Conservation (phyloP, 805 yeast species). For the Komagataella phaffii region DNA sequence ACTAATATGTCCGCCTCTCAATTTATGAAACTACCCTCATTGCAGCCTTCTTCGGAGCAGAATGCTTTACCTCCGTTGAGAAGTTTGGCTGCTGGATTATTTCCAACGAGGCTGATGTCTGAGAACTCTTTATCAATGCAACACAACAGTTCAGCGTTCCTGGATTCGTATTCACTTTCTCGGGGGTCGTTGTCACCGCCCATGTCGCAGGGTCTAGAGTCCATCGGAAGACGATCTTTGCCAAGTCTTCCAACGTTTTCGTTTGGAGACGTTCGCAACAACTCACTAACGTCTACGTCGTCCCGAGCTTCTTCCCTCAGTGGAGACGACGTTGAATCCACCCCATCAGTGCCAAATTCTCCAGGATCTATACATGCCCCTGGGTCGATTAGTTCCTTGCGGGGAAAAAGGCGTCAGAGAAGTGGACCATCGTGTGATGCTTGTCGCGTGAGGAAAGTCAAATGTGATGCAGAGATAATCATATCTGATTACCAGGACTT, state of each 20-base stretch:
- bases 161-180: neutral
- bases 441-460: constrained; percentile 56
- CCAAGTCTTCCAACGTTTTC: neutral
- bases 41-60: neutral
- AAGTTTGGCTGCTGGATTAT: neutral
- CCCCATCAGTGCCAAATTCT: neutral
- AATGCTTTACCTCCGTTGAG: neutral
- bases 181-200: neutral
- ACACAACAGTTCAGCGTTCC: neutral
- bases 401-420: constrained; percentile 35
- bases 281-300: neutral
- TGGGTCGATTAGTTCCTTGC: neutral
- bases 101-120: neutral
- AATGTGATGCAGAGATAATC: constrained; percentile 54
- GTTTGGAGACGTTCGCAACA: neutral
- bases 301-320: neutral
- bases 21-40: neutral
- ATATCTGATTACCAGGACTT: constrained; percentile 8
- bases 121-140: neutral
- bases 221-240: constrained; percentile 1
- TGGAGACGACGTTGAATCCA: neutral
- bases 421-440: constrained; percentile 66
- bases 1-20: neutral
- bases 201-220: neutral
- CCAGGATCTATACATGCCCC: constrained; percentile 1